Evolutionary conservation across 768 basidiomycete species (phyloP), one percentile per base, ranked within the genome.

Genomic region (Naganishia vaughanmartiniae): DNA sequence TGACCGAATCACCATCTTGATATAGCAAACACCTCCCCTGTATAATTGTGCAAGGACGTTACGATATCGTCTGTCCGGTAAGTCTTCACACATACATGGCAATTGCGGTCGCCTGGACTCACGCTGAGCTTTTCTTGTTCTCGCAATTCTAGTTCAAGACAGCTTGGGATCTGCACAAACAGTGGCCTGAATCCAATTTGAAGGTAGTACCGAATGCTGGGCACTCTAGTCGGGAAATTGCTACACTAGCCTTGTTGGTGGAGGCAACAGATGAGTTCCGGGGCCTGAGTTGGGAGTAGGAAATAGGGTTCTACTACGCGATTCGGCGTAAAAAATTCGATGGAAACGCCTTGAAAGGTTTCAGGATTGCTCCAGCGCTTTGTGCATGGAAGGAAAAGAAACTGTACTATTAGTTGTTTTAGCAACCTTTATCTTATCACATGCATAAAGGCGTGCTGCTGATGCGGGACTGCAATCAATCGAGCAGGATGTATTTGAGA

Each of bases 61-160:
- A 94, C 76, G 93, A 94, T 75, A 87, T 90, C 17, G 86, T 96
- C 56, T 96, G 93, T 77, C 90, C 92, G 12, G 89, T 92, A 81
- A 45, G 86, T 70, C 15, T 30, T 42, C 24, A 28, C 53, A 31
- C 60, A 3, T 26, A 46, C 46, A 26, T 24, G 55, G 30, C 36
- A 30, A n/a, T 51, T 72, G 67, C 71, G 54, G 15, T 26, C 9
- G 31, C 57, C 53, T 19, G 0, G n/a, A 14, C 51, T 30, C n/a
- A 58, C 17, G 34, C 58, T 55, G 46, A 46, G n/a, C n/a, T 30
- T 33, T 51, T 51, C n/a, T 30, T 33, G n/a, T 51, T 51, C 12
- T 28, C 65, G 53, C 14, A 24, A 30, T 26, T 34, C 24, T 68
- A 90, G 89, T 86, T 89, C 14, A 91, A 88, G 17, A 91, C 90